A percentile compares a stretch with the other conserved stretches of the same genome.
phyloP scores from a whole-genome alignment of 805 yeast species.

The Tetrapisispora pingtungensis region DNA sequence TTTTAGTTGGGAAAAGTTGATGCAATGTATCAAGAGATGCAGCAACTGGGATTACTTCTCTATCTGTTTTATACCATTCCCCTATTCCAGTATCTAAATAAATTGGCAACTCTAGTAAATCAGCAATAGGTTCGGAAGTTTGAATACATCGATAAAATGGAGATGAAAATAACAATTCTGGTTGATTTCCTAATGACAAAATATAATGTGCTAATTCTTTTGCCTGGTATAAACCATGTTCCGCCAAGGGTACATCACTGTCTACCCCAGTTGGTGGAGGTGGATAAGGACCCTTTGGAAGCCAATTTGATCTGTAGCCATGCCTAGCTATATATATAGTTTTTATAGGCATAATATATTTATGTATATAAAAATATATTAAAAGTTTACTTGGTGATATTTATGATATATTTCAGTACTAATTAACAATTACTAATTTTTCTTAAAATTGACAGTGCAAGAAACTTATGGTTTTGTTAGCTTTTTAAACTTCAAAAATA shows the following conservation, averaged over 20 bases:
- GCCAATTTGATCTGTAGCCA: constrained; percentile 87
- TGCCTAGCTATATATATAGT: constrained; percentile 71
- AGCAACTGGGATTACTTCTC: constrained; percentile 63
- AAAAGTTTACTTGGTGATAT: no score
- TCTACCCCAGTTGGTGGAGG: constrained; percentile 82
- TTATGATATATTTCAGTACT: no score
- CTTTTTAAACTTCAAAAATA: no score
- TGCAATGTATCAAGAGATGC: constrained; percentile 41
- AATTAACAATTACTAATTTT: no score
- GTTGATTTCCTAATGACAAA: constrained; percentile 42
- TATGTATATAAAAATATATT: no score
- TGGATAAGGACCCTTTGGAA: constrained; percentile 55
- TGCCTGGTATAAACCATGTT: constrained; percentile 84
- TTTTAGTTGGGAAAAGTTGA: constrained; percentile 42
- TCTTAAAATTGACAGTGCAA: no score
- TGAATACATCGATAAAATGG: constrained; percentile 89
- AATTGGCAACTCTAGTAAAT: constrained; percentile 46
- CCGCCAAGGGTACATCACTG: constrained; percentile 80
- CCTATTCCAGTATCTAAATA: constrained; percentile 76
- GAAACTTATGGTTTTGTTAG: no score
- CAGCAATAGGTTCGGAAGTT: constrained; percentile 64
- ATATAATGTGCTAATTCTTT: constrained; percentile 61
- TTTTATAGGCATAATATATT: constrained; percentile 35
- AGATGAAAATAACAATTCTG: constrained; percentile 62
- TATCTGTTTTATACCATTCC: constrained; percentile 77